Conservation (phyloP, 2,329 filamentous ascomycete genomes). For the Calonectria pteridis region DNA sequence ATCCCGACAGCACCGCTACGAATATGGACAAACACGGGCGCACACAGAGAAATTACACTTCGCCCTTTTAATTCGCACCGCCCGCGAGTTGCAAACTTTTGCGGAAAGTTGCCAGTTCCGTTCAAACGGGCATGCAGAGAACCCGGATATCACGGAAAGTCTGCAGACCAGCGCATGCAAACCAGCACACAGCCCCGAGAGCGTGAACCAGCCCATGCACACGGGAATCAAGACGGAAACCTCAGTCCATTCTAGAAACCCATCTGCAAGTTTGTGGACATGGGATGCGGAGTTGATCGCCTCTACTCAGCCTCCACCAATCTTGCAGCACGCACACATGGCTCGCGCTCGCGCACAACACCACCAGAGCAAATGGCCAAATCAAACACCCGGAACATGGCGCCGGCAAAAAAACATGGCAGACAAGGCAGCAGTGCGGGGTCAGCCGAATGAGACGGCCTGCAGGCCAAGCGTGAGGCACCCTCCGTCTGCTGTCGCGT, state of each 20-base stretch:
- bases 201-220: neutral
- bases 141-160: constrained; percentile 5
- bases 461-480: neutral
- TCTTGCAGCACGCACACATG: neutral
- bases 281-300: neutral
- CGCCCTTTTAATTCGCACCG: neutral
- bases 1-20: neutral
- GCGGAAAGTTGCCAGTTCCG: neutral
- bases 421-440: constrained; percentile 22
- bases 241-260: neutral
- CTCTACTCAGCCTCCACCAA: constrained; percentile 16
- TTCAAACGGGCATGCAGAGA: neutral
- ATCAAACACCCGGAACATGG: neutral
- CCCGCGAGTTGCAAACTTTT: neutral
- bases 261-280: neutral
- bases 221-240: neutral
- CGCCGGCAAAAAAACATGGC: neutral
- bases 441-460: neutral
- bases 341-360: neutral
- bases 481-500: neutral
- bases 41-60: neutral
- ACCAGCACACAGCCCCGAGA: neutral
- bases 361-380: neutral
- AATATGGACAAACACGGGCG: neutral
- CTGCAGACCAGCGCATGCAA: neutral